Evolutionary conservation across 176 grass and related monocot species (phyloP).

Genomic region (Triticum aestivum): IWGSC_CS_RefSeq_v2.1 NC_057808.1:409264725-409265224

Average conservation of each 20-base stretch:
- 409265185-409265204: slow-evolving; percentile 53
- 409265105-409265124: slow-evolving; percentile 38
- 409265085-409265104: slow-evolving; percentile 28
- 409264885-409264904: background rate
- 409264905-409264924: slow-evolving; percentile 9
- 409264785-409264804: background rate
- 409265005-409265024: slow-evolving; percentile 18
- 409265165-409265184: slow-evolving; percentile 37
- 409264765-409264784: too few relatives aligned
- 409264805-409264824: background rate
- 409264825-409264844: slow-evolving; percentile 20
- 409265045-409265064: slow-evolving; percentile 33
- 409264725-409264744: slow-evolving; percentile 14
- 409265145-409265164: slow-evolving; percentile 33
- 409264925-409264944: background rate
- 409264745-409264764: too few relatives aligned
- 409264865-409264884: background rate
- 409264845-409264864: slow-evolving; percentile 7
- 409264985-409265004: slow-evolving; percentile 34
- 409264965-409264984: slow-evolving; percentile 1
- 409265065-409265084: slow-evolving; percentile 49
- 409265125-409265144: slow-evolving; percentile 31
- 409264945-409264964: background rate
- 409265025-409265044: too few relatives aligned
- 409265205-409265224: slow-evolving; percentile 76